Evolutionary conservation across 768 basidiomycete species (phyloP).

Genomic region (Rhodotorula sphaerocarpa): DNA sequence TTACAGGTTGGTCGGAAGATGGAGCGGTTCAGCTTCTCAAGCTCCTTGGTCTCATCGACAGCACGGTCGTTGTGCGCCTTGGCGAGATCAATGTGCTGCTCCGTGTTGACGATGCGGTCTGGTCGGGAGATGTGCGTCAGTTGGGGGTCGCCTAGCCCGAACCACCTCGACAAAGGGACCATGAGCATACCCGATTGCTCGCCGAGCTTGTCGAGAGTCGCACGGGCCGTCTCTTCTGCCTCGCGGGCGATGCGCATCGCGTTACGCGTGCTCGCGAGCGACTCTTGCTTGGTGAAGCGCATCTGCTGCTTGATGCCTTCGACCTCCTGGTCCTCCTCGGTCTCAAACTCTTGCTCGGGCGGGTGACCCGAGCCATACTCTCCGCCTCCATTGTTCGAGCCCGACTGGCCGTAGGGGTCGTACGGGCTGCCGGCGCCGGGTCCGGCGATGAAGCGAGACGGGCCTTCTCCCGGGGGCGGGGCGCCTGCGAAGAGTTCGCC

Average conservation of each 20-base stretch:
- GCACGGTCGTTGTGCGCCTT: conserved; percentile 79
- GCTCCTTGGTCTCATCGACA: conserved; percentile 85
- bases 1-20: conserved; percentile 69
- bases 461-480: conserved; percentile 24
- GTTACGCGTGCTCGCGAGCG: conserved; percentile 77
- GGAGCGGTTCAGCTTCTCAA: conserved; percentile 85
- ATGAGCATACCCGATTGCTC: conserved; percentile 71
- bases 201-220: conserved; percentile 71
- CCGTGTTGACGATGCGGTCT: conserved; percentile 72
- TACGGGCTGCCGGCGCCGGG: conserved; percentile 36
- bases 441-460: background rate
- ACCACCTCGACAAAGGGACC: conserved; percentile 28
- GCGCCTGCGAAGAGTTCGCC: conserved; percentile 44
- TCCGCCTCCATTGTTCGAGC: conserved; percentile 2
- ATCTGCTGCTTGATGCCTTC: conserved; percentile 94
- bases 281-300: conserved; percentile 80
- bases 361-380: too few relatives aligned
- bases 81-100: conserved; percentile 84
- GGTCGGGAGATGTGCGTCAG: background rate
- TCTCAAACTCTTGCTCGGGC: conserved; percentile 27
- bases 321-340: conserved; percentile 37
- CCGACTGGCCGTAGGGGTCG: conserved; percentile 18
- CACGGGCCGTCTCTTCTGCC: conserved; percentile 87
- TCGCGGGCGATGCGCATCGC: conserved; percentile 88
- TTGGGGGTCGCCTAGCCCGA: too few relatives aligned